These are phyloP conservation scores for Fusarium mangiferae DNA, from an alignment of 2,329 filamentous ascomycete genomes.

Conservation along the genomic window DNA sequence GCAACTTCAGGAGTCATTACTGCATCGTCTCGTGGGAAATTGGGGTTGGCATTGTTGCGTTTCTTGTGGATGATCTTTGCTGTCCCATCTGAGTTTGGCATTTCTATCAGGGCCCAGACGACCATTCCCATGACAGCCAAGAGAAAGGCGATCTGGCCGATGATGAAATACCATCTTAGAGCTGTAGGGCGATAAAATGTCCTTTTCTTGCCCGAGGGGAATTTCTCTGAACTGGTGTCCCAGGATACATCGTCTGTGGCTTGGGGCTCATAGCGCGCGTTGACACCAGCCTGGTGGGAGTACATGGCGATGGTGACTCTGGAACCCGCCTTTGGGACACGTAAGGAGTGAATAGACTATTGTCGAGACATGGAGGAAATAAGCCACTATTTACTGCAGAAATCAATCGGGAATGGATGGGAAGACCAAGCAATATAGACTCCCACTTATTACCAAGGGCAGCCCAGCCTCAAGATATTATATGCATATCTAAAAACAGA, in stretches of 20 bases:
- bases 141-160: constrained; percentile 28
- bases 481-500: constrained; percentile 8
- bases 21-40: background rate
- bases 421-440: background rate
- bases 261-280: constrained; percentile 39
- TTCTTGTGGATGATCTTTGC: constrained; percentile 36
- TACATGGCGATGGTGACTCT: constrained; percentile 29
- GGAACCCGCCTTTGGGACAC: background rate
- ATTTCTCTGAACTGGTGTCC: constrained; percentile 28
- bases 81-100: constrained; percentile 40
- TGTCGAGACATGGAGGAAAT: background rate
- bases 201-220: constrained; percentile 22
- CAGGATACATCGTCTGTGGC: constrained; percentile 37
- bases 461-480: constrained; percentile 8
- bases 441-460: background rate
- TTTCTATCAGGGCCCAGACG: constrained; percentile 36
- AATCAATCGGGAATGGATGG: background rate
- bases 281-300: constrained; percentile 27
- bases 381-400: background rate
- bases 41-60: background rate
- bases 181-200: constrained; percentile 41
- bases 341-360: background rate
- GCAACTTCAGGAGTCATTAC: constrained; percentile 1
- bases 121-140: constrained; percentile 37
- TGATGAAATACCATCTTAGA: constrained; percentile 41